Percentiles rank a stretch among this genome's conserved stretches.
Evolutionary conservation across 768 basidiomycete species (phyloP).

Genomic region (Lentinula detonsa): DNA sequence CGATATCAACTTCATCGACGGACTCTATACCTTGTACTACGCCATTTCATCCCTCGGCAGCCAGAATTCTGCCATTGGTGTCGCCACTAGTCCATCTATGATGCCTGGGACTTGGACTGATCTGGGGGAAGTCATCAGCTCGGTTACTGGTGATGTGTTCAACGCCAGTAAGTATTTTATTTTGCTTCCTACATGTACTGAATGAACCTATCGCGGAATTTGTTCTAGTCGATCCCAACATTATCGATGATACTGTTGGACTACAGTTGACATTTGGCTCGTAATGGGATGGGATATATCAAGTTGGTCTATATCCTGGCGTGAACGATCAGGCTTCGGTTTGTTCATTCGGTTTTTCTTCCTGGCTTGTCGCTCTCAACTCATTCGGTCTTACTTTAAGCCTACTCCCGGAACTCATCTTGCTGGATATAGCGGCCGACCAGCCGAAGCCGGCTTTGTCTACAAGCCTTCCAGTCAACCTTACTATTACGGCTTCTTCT

Average conservation of each 20-base stretch:
- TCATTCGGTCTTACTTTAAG: background rate
- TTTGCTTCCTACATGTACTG: background rate
- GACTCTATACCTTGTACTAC: conserved; percentile 2
- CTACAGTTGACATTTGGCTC: conserved; percentile 1
- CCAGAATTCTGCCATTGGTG: conserved; percentile 1
- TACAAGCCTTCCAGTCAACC: conserved; percentile 9
- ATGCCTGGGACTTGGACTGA: conserved; percentile 4
- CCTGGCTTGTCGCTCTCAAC: background rate
- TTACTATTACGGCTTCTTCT: conserved; percentile 12
- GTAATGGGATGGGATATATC: conserved; percentile 1
- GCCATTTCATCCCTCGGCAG: background rate
- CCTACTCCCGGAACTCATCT: conserved; percentile 9
- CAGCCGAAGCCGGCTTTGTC: conserved; percentile 9
- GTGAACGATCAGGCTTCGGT: conserved; percentile 11
- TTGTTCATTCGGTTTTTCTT: background rate
- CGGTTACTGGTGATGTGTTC: background rate
- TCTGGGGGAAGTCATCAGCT: conserved; percentile 2
- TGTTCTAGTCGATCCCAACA: background rate
- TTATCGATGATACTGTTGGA: background rate
- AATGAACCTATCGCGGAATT: background rate
- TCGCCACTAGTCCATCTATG: conserved; percentile 4
- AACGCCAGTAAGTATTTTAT: background rate
- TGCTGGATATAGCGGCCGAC: conserved; percentile 8
- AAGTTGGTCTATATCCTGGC: conserved; percentile 6
- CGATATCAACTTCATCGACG: conserved; percentile 2